Base-by-base conservation (phyloP, 2,329 filamentous ascomycete genomes). In the Metarhizium guizhouense region DNA sequence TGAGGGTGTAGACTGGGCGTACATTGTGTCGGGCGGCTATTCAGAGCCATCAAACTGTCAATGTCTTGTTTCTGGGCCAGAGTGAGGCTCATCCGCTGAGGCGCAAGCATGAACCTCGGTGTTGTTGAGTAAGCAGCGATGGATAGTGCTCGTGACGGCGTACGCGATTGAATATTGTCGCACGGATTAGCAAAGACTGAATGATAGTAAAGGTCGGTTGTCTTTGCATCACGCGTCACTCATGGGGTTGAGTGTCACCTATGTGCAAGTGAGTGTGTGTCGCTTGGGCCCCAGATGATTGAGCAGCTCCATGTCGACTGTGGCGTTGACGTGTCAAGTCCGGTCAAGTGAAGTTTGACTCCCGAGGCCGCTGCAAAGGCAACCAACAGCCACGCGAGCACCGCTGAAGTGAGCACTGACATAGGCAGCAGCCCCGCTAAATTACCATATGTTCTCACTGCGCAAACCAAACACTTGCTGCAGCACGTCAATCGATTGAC, bases 41-140 rank as follows among this genome's bases (percentile, higher is more conserved):
- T 20, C 38, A 5, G 52, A 5, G 52, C 43, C n/a, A 48, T 36
- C 38, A 45, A 57, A 7, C 38, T 34, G 48, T 30, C 38, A 18
- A 43, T 18, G 38, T 34, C 3, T 16, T 34, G 51, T 4, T 16
- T 5, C 30, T 30, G n/a, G 20, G 52, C 55, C 55, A 47, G 52
- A 43, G 56, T 13, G 47, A 57, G 57, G 58, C 59, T 60, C 56
- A 59, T 58, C 53, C 25, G 54, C 48, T 47, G 42, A 56, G 59
- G 51, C 20, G 51, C 56, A 54, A 59, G 49, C 51, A 47, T 53
- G 51, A 38, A 47, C 10, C 50, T 14, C 30, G 14, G 25, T 45
- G 42, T 14, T 18, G 25, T 32, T 18, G 20, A 14, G 20, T 30
- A 10, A 29, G 45, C 14, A 3, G 5, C 38, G 11, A 11, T 11